Base-by-base conservation (phyloP, 129 eudicot species). In the Chrysanthemum seticuspe region DNA sequence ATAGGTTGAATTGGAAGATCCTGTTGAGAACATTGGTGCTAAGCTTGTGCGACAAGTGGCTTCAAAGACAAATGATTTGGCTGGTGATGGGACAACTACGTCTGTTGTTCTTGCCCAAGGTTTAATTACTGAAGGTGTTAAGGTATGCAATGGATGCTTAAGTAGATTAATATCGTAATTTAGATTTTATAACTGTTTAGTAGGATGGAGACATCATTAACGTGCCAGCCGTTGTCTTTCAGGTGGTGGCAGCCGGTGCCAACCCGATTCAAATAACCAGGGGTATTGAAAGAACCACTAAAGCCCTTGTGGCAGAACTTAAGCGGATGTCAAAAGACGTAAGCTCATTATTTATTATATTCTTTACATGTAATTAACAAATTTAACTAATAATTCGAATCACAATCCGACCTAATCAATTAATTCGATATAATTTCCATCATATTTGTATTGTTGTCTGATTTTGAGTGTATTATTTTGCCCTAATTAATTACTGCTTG, bases 241-340 rank as follows among this genome's bases (percentile, higher is more conserved):
- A 87, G 92, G 86, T 87, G 29, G 92, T 87, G 62, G 84, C 84
- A 56, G 89, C 92, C 16, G 92, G 92, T 73, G 92, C 92, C 73
- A 87, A 84, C 65, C 85, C 89, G 23, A 65, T 87, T 74, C 85
- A 74, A 50, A 71, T 87, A n/a, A 80, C 87, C 1, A 79, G 80
- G 73, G 92, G 92, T 12, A 87, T 87, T 61, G 89, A 87, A 59
- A 84, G 70, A 58, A 87, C 92, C 12, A 65, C 84, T 5, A 82
- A 84, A 52, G 82, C 82, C 6, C 78, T 87, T 44, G 92, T 87
- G 10, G 62, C 83, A 1, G 88, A 87, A 76, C 84, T 87, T 21
- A 76, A 73, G 19, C 71, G 8, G 74, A 86, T 86, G 86, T 83
- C 91, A 44, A 86, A 83, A 78, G 91, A 86, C 74, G 91, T 86